phyloP scores from a whole-genome alignment of 441 rosid genomes.

The Mallotus repandus region DNA sequence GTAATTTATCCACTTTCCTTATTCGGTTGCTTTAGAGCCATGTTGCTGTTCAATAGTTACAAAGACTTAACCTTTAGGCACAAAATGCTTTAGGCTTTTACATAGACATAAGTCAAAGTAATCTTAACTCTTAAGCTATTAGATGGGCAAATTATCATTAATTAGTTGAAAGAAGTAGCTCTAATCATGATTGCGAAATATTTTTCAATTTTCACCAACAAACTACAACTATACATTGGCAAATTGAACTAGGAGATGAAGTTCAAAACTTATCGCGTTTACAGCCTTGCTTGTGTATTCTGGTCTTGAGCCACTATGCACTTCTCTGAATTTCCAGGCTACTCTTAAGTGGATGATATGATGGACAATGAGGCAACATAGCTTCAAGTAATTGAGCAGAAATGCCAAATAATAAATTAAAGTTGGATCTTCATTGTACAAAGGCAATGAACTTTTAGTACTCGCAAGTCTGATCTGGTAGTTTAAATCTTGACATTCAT shows the following conservation, averaged over 20 bases:
- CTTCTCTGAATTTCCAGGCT: conserved; percentile 10
- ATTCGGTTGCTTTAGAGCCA: too few species aligned
- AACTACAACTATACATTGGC: not conserved
- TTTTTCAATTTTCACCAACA: not conserved
- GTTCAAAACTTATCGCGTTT: not conserved
- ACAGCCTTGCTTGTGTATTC: conserved; percentile 4
- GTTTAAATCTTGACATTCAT: conserved; percentile 7
- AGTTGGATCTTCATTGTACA: not conserved
- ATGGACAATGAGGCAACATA: not conserved
- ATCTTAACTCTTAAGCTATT: not conserved
- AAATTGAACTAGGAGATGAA: conserved; percentile 1
- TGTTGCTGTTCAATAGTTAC: too few species aligned
- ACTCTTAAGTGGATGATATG: conserved; percentile 1
- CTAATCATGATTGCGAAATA: not conserved
- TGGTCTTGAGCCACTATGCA: conserved; percentile 8
- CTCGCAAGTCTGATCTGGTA: conserved; percentile 1
- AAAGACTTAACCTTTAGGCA: not conserved
- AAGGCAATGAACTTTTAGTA: not conserved
- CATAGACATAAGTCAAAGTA: not conserved
- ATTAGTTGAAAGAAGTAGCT: not conserved
- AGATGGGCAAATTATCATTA: not conserved
- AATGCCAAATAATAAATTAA: not conserved
- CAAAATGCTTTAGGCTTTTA: not conserved
- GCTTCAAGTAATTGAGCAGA: conserved; percentile 10
- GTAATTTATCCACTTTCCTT: too few species aligned